phyloP scores from a whole-genome alignment of 2,329 filamentous ascomycete species.

The Diaporthe longicolla region DNA sequence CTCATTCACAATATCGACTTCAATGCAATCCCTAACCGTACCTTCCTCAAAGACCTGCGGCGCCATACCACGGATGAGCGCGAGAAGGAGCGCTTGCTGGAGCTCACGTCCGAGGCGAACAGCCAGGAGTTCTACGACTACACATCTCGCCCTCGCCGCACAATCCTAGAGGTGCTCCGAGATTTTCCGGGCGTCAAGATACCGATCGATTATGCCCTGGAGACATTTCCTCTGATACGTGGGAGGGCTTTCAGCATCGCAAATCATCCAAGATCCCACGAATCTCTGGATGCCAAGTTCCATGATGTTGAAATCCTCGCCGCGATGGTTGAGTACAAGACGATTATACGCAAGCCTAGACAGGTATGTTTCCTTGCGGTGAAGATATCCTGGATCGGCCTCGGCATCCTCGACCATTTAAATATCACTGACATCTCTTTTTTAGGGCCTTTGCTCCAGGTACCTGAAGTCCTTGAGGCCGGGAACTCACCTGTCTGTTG shows the following conservation, averaged over 20 bases:
- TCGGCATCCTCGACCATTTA: neutral
- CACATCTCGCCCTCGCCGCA: constrained; percentile 88
- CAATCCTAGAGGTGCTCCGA: constrained; percentile 91
- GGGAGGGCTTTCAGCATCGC: constrained; percentile 95
- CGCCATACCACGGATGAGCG: constrained; percentile 80
- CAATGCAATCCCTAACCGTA: constrained; percentile 87
- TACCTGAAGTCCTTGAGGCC: constrained; percentile 79
- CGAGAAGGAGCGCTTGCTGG: constrained; percentile 85
- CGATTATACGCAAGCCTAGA: constrained; percentile 85
- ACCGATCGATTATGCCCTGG: constrained; percentile 79
- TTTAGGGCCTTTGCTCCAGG: constrained; percentile 84
- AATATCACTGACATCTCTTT: neutral
- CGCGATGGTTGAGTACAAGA: constrained; percentile 92
- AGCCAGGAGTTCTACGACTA: constrained; percentile 97
- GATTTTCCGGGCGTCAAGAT: constrained; percentile 90
- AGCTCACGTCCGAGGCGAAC: constrained; percentile 84
- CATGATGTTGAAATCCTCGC: constrained; percentile 77
- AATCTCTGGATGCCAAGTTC: neutral
- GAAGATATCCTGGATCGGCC: neutral
- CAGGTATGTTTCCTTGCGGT: constrained; percentile 55
- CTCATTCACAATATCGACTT: constrained; percentile 90
- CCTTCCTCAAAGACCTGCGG: constrained; percentile 84
- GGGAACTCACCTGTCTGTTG: constrained; percentile 73
- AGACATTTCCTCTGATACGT: constrained; percentile 85
- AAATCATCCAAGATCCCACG: constrained; percentile 65